Evolutionary conservation across 2,329 filamentous ascomycete genomes (phyloP), one percentile per base, ranked within the genome.

Genomic region (Cladophialophora psammophila): DNA sequence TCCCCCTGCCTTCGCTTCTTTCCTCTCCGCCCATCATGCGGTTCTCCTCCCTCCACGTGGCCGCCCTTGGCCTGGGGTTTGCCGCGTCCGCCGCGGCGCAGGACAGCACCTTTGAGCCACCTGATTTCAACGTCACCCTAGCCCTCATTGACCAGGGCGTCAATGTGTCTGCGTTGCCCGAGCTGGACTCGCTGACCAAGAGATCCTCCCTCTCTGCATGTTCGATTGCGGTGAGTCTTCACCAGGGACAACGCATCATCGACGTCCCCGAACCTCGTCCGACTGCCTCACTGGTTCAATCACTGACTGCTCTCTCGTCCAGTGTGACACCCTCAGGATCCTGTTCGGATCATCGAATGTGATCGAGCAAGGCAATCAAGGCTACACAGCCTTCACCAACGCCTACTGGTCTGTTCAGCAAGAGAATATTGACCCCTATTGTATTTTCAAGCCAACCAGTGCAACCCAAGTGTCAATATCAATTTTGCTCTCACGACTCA

Each of bases 381-480:
- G 64, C n/a, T 75, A 74, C 53, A 59, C 67, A n/a, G 26, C 55
- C 8, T 75, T 72, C 15, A 63, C 72, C 3, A 45, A 34, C 0
- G 72, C 70, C 5, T 79, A 77, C 64, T 80, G 78, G 78, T 77
- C 78, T 1, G 69, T 73, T 18, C 78, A 80, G 67, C 78, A 80
- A 69, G 74, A 69, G 20, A 71, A 74, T 42, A 74, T 76, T 12
- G 69, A 75, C 38, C 79, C 79, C 0, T 63, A 67, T 50, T 80
- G 78, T 53, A 71, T 78, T 42, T 77, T 80, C 70, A 72, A 74
- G 20, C 77, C 78, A 5, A 62, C 69, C 4, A 66, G 60, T 9
- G 70, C 74, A 26, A 62, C 67, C 5, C 74, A 80, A 7, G 75
- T 79, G 10, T 75, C 77, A n/a, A 65, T 72, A n/a, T 67, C 72